Percentiles rank a stretch among this genome's conserved stretches.
Evolutionary conservation across 192 early-diverging fungal genomes (phyloP).

Genomic region (Entomortierella parvispora): DNA sequence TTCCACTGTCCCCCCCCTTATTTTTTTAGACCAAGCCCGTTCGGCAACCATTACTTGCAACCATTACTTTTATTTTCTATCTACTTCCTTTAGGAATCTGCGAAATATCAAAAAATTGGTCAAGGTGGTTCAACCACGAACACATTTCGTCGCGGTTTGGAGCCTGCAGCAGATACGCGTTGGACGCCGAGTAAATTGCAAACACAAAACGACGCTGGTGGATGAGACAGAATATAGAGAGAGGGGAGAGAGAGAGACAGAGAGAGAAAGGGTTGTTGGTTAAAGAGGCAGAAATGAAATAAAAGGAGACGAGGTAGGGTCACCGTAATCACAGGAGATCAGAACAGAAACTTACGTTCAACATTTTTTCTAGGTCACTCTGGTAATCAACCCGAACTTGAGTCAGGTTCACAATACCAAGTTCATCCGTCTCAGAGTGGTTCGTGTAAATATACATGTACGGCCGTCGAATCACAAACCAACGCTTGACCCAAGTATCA

Average conservation of each 20-base stretch:
- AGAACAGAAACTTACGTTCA: constrained; percentile 54
- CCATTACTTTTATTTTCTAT: neutral
- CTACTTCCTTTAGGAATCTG: constrained; percentile 27
- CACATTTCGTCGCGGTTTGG: constrained; percentile 67
- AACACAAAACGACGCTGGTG: constrained; percentile 69
- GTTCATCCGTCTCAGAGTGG: constrained; percentile 66
- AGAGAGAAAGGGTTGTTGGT: neutral
- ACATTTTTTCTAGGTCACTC: constrained; percentile 64
- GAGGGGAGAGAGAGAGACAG: no score
- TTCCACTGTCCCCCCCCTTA: no score
- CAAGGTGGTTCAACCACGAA: constrained; percentile 42
- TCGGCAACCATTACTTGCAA: no score
- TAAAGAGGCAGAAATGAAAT: neutral
- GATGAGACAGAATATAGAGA: neutral
- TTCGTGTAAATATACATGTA: constrained; percentile 83
- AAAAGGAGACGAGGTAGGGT: no score
- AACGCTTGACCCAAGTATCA: constrained; percentile 77
- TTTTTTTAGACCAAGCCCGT: no score
- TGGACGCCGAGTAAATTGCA: constrained; percentile 75
- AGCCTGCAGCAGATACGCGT: constrained; percentile 75
- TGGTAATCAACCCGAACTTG: constrained; percentile 72
- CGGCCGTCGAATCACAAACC: constrained; percentile 84
- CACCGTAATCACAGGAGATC: neutral
- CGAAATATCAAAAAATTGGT: constrained; percentile 45
- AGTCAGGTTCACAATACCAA: constrained; percentile 81